Percentiles rank a stretch among this genome's conserved stretches.
Conservation (phyloP, 148 eudicot genomes). For the Chenopodium berlandieri region DNA sequence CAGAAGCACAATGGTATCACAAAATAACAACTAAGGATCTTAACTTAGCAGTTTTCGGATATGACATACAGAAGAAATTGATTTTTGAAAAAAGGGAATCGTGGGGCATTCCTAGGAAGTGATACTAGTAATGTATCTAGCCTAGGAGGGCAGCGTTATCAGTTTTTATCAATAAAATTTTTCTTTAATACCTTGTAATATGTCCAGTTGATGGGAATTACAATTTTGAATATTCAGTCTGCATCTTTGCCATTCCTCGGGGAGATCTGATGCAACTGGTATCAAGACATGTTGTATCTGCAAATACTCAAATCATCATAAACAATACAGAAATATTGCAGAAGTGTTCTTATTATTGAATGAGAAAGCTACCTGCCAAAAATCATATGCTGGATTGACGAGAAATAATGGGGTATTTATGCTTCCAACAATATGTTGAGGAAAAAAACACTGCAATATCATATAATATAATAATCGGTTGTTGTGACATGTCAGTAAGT, state of each 20-base stretch:
- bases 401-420: conserved; percentile 83
- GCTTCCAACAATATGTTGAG: conserved; percentile 59
- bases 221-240: conserved; percentile 54
- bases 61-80: too few relatives aligned
- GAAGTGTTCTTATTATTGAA: background rate
- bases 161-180: background rate
- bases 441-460: conserved; percentile 77
- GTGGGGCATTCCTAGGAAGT: background rate
- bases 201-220: conserved; percentile 50
- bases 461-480: background rate
- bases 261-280: conserved; percentile 54
- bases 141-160: too few relatives aligned
- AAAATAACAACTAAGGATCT: background rate
- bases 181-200: conserved; percentile 51
- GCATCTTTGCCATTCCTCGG: conserved; percentile 63
- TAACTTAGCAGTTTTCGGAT: too few relatives aligned
- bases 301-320: conserved; percentile 15
- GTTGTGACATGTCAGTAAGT: background rate
- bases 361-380: conserved; percentile 73
- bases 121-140: too few relatives aligned
- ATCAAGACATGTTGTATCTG: conserved; percentile 75
- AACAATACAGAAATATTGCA: background rate
- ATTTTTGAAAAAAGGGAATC: too few relatives aligned
- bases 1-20: background rate
- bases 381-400: conserved; percentile 91